Percentiles rank a stretch among this genome's conserved stretches.
Evolutionary conservation across 2,329 filamentous ascomycete species (phyloP).

Genomic region (Cephalotrichum gorgonifer): DNA sequence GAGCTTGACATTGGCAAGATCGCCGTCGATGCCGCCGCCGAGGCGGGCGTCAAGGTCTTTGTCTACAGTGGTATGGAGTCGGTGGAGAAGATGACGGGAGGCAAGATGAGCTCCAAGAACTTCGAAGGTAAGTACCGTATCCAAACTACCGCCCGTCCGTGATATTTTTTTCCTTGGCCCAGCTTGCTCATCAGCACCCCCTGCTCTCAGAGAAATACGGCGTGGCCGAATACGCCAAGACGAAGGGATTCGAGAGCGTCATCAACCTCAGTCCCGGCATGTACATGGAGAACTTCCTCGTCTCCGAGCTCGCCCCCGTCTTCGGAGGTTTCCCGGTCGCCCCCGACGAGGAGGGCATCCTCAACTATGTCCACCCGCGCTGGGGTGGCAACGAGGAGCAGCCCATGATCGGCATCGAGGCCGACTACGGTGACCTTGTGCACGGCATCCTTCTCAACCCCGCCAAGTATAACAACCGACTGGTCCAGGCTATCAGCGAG

Average conservation of each 20-base stretch:
- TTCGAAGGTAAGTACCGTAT: conserved; percentile 20
- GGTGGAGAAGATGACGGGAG: conserved; percentile 20
- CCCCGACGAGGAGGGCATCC: conserved; percentile 21
- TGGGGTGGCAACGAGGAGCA: conserved; percentile 26
- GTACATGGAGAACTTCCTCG: conserved; percentile 31
- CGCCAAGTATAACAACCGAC: conserved; percentile 20
- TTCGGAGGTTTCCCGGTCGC: conserved; percentile 29
- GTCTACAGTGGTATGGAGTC: conserved; percentile 24
- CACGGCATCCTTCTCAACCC: conserved; percentile 32
- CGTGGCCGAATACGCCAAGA: conserved; percentile 24
- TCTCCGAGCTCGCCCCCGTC: conserved; percentile 19
- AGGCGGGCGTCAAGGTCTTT: conserved; percentile 22
- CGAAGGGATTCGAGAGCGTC: conserved; percentile 21
- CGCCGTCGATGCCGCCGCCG: conserved; percentile 20
- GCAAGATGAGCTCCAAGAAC: conserved; percentile 17
- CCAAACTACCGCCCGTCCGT: neutral
- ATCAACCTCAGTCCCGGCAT: conserved; percentile 25
- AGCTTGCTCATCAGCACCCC: rapidly evolving
- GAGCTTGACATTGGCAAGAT: conserved; percentile 24
- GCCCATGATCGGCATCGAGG: conserved; percentile 25
- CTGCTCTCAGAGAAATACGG: conserved; percentile 25
- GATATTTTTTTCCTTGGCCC: neutral
- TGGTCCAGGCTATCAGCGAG: conserved; percentile 26
- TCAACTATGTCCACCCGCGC: conserved; percentile 23
- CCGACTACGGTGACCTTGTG: conserved; percentile 34